Evolutionary conservation across 148 eudicot genomes (phyloP).

Genomic region (Chenopodium formosanum): DNA sequence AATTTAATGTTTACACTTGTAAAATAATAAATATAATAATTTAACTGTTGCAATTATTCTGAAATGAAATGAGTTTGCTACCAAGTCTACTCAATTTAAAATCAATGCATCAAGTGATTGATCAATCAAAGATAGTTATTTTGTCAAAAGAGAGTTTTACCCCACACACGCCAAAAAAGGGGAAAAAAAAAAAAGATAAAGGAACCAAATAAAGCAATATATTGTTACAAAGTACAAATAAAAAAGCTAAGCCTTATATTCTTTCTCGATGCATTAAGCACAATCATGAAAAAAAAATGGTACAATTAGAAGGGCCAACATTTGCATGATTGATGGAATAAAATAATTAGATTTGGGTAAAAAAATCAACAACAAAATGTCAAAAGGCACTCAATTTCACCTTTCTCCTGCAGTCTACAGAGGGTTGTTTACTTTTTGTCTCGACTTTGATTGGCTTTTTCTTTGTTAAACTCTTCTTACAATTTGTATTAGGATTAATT

Average conservation of each 20-base stretch:
- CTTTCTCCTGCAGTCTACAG: background rate
- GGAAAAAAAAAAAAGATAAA: background rate
- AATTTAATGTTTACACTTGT: no score
- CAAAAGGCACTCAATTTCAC: constrained; percentile 25
- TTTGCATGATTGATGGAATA: constrained; percentile 31
- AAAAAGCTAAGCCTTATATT: constrained; percentile 1
- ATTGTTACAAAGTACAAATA: no score
- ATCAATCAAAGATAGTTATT: background rate
- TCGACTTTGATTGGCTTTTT: constrained; percentile 9
- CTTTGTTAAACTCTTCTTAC: constrained; percentile 6
- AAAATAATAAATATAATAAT: no score
- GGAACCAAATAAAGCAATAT: background rate
- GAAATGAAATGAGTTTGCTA: no score
- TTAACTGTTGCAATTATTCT: no score
- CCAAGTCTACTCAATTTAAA: no score
- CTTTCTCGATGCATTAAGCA: constrained; percentile 13
- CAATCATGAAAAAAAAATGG: constrained; percentile 13
- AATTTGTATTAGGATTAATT: no score
- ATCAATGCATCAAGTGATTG: background rate
- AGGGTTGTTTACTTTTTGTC: constrained; percentile 15
- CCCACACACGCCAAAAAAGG: background rate
- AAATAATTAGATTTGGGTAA: background rate
- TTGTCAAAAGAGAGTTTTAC: background rate
- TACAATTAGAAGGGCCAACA: constrained; percentile 11
- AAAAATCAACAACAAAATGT: constrained; percentile 9